A percentile compares a stretch with the other conserved stretches of the same genome.
phyloP scores from a whole-genome alignment of 75 land plant species.

The Isoetes taiwanensis region DNA sequence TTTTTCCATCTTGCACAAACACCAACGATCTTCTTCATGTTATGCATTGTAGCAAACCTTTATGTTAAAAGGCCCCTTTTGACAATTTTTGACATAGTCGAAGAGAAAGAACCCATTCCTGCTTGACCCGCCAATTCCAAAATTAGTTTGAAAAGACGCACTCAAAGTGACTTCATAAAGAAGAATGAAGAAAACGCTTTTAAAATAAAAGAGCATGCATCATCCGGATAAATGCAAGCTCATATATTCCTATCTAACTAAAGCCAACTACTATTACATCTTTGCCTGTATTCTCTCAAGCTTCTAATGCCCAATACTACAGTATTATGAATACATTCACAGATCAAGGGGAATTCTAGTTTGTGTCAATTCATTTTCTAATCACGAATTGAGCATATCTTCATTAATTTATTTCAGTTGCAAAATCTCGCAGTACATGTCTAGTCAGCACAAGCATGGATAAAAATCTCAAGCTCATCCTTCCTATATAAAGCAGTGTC shows the following conservation, averaged over 20 bases:
- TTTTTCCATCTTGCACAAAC: no score
- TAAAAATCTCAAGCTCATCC: background rate
- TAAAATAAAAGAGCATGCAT: no score
- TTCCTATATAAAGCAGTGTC: no score
- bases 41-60: constrained; percentile 21
- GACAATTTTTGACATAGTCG: constrained; percentile 29
- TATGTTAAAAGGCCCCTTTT: constrained; percentile 37
- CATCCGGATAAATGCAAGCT: no score
- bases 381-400: constrained; percentile 23
- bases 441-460: background rate
- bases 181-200: no score
- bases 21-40: no score
- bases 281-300: background rate
- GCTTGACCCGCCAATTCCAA: background rate
- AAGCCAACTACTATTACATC: background rate
- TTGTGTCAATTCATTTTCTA: no score
- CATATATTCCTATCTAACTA: background rate
- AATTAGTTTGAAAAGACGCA: no score
- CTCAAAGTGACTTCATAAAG: no score
- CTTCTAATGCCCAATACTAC: no score
- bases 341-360: no score
- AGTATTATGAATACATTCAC: no score
- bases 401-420: constrained; percentile 68
- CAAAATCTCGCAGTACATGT: background rate
- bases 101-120: constrained; percentile 40